Evolutionary conservation across 2,329 filamentous ascomycete species (phyloP), one percentile per base, ranked within the genome.

Genomic region (Aquanectria penicillioides): DNA sequence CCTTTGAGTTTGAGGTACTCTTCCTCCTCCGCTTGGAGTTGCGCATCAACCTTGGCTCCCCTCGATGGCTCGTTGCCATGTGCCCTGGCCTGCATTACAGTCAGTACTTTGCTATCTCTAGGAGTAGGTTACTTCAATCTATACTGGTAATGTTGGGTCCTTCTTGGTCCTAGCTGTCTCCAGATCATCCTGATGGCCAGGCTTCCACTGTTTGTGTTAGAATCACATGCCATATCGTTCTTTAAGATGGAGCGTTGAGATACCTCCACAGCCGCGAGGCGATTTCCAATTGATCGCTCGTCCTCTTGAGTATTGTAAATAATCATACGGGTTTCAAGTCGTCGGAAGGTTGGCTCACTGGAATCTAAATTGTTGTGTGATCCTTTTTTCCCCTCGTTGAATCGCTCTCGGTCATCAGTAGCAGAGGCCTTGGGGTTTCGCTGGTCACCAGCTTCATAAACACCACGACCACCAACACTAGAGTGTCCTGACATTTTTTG

Each of bases 381-480:
- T 74, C 91, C 81, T 57, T 83, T 74, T 74, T 89, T 81, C 68
- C 92, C 92, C 79, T 94, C 89, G 61, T 93, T 80, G 79, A 86
- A 95, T 59, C 87, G 83, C 48, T 85, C 79, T 17, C 82, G 76
- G 36, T 81, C 79, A 20, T 82, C 73, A 31, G 71, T 38, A 69
- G 86, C 80, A 2, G 84, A 81, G 58, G 84, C 73, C 61, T 86
- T 83, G 61, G 77, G 73, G 74, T 87, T 92, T 69, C 86, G 84
- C 82, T 95, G 91, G 77, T 95, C 91, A 57, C 88, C 89, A 56
- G 83, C 88, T 78, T 94, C 90, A 78, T 95, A 94, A 73, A 92
- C 78, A 60, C 77, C 74, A 63, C 77, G 70, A 74, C 80, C 83
- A 67, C 91, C 92, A 72, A 94, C 90, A 72, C 81, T 89, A 57